These are phyloP conservation scores for Pluteus cervinus DNA, from an alignment of 768 basidiomycete genomes.

Conservation along the genomic window DNA sequence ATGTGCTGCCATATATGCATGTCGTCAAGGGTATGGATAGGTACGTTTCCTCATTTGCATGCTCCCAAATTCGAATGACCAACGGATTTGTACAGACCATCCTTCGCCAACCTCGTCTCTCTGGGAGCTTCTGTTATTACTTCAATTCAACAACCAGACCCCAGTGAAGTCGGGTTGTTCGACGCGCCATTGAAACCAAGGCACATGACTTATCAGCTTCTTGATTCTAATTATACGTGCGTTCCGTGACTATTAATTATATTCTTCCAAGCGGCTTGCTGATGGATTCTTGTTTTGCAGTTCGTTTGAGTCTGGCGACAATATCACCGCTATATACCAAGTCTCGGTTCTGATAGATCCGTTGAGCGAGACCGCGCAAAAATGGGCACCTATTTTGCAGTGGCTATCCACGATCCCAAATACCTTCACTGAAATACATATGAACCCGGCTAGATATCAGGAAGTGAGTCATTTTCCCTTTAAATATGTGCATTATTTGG, in stretches of 20 bases:
- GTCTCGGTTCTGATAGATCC: conserved; percentile 79
- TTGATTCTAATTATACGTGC: conserved; percentile 64
- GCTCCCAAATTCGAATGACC: neutral
- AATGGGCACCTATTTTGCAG: conserved; percentile 49
- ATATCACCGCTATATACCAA: conserved; percentile 58
- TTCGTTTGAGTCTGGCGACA: conserved; percentile 64
- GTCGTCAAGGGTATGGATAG: conserved; percentile 35
- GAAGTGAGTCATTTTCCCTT: conserved; percentile 56
- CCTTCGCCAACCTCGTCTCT: conserved; percentile 54
- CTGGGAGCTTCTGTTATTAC: conserved; percentile 69
- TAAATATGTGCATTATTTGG: neutral
- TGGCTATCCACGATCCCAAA: conserved; percentile 63
- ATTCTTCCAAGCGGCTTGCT: conserved; percentile 2
- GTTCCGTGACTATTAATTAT: conserved; percentile 19
- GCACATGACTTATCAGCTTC: conserved; percentile 48
- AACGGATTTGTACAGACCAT: conserved; percentile 35
- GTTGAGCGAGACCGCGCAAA: conserved; percentile 76
- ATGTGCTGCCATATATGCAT: conserved; percentile 33
- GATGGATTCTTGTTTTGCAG: conserved; percentile 28
- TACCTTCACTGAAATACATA: conserved; percentile 66
- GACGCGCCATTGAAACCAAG: conserved; percentile 58
- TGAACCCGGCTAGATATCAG: conserved; percentile 61
- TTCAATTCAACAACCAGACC: conserved; percentile 64
- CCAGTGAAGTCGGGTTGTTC: conserved; percentile 67
- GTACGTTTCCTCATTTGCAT: conserved; percentile 23